Conservation (phyloP, 345 rosid genomes). For the Boechera stricta region DNA sequence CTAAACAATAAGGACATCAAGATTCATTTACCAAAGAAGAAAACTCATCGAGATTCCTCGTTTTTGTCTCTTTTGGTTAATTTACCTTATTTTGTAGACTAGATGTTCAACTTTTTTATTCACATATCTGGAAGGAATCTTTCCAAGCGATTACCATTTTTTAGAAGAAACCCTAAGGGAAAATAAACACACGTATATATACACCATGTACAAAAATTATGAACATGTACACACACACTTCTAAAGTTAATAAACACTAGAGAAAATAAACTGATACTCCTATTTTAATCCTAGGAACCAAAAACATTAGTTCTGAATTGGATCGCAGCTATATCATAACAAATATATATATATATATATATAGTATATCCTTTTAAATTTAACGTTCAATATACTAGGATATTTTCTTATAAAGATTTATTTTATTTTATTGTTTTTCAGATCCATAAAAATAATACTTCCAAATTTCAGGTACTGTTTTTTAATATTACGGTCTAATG, state of each 20-base stretch:
- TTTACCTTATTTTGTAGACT: background rate
- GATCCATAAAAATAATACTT: too few species aligned
- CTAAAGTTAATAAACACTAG: too few species aligned
- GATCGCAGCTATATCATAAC: too few species aligned
- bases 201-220: background rate
- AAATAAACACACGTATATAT: background rate
- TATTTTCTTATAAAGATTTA: too few species aligned
- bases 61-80: constrained; percentile 5
- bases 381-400: too few species aligned
- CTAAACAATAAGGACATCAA: background rate
- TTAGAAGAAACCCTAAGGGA: background rate
- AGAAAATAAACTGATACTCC: too few species aligned
- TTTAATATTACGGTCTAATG: too few species aligned
- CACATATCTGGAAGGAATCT: background rate
- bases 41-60: constrained; percentile 14
- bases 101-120: background rate
- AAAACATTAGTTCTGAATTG: background rate
- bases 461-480: too few species aligned
- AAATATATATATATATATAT: too few species aligned
- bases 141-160: background rate
- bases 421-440: too few species aligned
- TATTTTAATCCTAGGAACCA: background rate
- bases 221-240: too few species aligned
- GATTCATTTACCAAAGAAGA: background rate
- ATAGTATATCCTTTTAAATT: too few species aligned